Evolutionary conservation across 2,329 filamentous ascomycete species (phyloP).

Genomic region (Zasmidium citrigriseum): DNA sequence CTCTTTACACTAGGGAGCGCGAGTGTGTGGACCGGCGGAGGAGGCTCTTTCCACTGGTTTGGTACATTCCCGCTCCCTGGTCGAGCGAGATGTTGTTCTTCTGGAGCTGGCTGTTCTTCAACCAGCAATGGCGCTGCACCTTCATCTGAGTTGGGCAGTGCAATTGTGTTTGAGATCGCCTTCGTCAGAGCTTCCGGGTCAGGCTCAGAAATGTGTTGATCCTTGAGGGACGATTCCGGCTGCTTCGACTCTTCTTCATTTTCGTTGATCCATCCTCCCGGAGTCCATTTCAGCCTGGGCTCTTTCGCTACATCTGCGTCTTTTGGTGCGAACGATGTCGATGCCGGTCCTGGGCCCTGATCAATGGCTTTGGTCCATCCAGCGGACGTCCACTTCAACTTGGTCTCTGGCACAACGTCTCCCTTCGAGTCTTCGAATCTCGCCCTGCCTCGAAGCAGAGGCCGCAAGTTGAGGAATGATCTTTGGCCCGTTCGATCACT

Average conservation of each 20-base stretch:
- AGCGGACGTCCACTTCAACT: not conserved
- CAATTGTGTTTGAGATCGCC: not conserved
- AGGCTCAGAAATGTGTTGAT: not conserved
- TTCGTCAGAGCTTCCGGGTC: not conserved
- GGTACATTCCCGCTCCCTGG: not conserved
- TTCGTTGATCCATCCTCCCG: not conserved
- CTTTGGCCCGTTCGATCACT: not conserved
- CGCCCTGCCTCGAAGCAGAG: not conserved
- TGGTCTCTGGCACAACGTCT: no score
- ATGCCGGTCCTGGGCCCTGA: no score
- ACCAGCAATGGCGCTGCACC: no score
- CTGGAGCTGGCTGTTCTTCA: no score
- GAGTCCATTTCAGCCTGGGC: not conserved
- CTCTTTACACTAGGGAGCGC: no score
- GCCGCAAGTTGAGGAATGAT: not conserved
- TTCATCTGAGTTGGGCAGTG: no score
- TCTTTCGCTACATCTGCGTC: no score
- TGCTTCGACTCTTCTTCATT: no score
- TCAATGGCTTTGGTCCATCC: not conserved
- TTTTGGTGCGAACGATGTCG: no score
- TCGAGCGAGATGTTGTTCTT: no score
- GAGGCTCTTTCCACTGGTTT: not conserved
- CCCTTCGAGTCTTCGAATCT: no score
- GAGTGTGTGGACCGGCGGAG: not conserved
- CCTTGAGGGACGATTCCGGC: no score